These are phyloP conservation scores for Elsinoe australis DNA, from an alignment of 2,329 filamentous ascomycete species.

Conservation along the genomic window DNA sequence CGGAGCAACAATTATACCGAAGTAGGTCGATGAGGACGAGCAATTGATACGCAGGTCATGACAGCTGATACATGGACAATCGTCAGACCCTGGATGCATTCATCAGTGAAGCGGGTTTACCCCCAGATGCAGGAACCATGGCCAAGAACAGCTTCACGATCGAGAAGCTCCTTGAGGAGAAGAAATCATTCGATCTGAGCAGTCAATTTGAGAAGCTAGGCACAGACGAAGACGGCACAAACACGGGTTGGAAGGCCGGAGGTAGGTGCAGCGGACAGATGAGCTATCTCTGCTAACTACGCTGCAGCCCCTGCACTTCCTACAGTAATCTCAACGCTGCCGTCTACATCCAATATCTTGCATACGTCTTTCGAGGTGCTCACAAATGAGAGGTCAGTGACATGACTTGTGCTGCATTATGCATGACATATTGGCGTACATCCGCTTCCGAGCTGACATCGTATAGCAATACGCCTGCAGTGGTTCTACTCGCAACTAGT, in stretches of 20 bases:
- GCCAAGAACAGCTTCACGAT: conserved; percentile 42
- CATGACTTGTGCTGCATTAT: conserved; percentile 4
- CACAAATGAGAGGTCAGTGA: conserved; percentile 14
- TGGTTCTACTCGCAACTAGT: conserved; percentile 38
- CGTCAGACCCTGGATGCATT: conserved; percentile 50
- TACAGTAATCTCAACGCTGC: conserved; percentile 36
- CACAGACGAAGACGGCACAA: conserved; percentile 33
- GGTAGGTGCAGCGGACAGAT: conserved; percentile 21
- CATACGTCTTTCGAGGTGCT: conserved; percentile 38
- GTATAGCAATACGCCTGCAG: conserved; percentile 10
- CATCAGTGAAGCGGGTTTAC: conserved; percentile 48
- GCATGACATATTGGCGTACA: neutral
- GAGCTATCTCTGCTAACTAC: conserved; percentile 5
- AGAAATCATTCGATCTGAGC: conserved; percentile 50
- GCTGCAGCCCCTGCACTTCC: conserved; percentile 40
- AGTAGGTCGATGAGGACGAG: conserved; percentile 22
- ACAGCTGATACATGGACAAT: conserved; percentile 10
- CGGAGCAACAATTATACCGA: conserved; percentile 32
- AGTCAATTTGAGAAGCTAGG: conserved; percentile 50
- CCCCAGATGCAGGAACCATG: conserved; percentile 41
- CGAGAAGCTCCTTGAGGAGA: conserved; percentile 54
- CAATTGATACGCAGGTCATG: neutral
- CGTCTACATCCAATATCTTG: conserved; percentile 47
- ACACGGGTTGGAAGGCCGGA: conserved; percentile 19
- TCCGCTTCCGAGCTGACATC: neutral